Conservation (phyloP, 306 rosid species). For the Malus sylvestris region DNA sequence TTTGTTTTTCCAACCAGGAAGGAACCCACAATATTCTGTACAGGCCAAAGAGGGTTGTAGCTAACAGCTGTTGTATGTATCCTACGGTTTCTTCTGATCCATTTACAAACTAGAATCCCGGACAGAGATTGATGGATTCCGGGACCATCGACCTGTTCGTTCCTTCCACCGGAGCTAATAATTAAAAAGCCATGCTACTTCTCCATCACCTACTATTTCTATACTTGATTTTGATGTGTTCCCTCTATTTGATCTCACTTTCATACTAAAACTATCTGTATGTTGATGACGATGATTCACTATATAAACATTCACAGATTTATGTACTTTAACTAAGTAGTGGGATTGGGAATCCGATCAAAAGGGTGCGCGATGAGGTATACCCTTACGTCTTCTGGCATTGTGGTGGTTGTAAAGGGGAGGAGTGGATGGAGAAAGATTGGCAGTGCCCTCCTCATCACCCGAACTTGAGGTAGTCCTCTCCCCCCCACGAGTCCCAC, state of each 20-base stretch:
- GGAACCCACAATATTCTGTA: constrained; percentile 5
- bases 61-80: not conserved
- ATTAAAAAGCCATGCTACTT: not conserved
- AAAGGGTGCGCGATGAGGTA: constrained; percentile 46
- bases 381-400: constrained; percentile 44
- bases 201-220: not conserved
- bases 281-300: not conserved
- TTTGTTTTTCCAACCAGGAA: not conserved
- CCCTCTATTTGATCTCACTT: not conserved
- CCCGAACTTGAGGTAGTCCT: constrained; percentile 9
- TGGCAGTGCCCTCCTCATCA: constrained; percentile 15
- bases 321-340: not conserved
- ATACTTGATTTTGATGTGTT: not conserved
- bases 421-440: constrained; percentile 35
- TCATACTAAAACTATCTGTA: not conserved
- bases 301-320: not conserved
- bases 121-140: not conserved
- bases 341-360: constrained; percentile 6
- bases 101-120: not conserved
- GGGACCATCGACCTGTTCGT: not conserved
- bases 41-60: not conserved
- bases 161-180: not conserved
- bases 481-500: not conserved
- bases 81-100: not conserved
- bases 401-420: constrained; percentile 36